Percentiles rank a stretch among this genome's conserved stretches.
These are phyloP conservation scores for Teratosphaeria pseudoeucalypti DNA, from an alignment of 2,329 filamentous ascomycete species.

Conservation along the genomic window DNA sequence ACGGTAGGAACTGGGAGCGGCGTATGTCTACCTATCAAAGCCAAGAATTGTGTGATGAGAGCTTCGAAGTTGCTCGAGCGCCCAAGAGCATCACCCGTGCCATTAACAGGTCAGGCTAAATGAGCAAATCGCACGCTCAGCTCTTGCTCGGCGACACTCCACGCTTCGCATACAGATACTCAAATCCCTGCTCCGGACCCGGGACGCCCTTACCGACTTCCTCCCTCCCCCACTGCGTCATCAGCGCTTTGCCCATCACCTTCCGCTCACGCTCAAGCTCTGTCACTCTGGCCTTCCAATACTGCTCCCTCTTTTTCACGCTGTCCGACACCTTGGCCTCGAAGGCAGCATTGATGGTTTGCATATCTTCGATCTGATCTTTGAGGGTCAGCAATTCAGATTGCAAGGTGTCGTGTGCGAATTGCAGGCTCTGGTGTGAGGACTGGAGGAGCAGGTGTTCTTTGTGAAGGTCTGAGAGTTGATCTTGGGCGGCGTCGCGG, in stretches of 20 bases:
- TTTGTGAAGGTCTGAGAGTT: conserved; percentile 1
- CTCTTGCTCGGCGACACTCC: not conserved
- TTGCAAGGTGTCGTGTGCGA: not conserved
- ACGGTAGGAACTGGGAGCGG: too few species aligned
- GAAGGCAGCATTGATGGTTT: conserved; percentile 13
- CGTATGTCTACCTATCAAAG: not conserved
- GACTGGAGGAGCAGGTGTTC: conserved; percentile 1
- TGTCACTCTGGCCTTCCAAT: conserved; percentile 14
- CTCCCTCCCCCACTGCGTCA: conserved; percentile 70
- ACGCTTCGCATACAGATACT: conserved; percentile 19
- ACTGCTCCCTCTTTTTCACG: conserved; percentile 13
- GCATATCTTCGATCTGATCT: not conserved
- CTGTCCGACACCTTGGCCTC: conserved; percentile 13
- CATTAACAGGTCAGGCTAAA: not conserved
- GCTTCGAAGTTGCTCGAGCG: not conserved
- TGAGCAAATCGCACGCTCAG: not conserved
- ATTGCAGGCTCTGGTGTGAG: not conserved
- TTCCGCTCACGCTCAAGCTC: conserved; percentile 21
- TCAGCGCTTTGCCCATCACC: conserved; percentile 43
- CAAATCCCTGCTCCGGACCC: conserved; percentile 21
- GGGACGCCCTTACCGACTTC: conserved; percentile 21
- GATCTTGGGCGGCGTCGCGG: conserved; percentile 17
- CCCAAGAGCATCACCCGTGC: too few species aligned
- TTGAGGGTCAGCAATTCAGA: conserved; percentile 2
- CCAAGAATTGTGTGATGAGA: not conserved